phyloP scores from a whole-genome alignment of 345 rosid genomes.

The Hibiscus trionum region DNA sequence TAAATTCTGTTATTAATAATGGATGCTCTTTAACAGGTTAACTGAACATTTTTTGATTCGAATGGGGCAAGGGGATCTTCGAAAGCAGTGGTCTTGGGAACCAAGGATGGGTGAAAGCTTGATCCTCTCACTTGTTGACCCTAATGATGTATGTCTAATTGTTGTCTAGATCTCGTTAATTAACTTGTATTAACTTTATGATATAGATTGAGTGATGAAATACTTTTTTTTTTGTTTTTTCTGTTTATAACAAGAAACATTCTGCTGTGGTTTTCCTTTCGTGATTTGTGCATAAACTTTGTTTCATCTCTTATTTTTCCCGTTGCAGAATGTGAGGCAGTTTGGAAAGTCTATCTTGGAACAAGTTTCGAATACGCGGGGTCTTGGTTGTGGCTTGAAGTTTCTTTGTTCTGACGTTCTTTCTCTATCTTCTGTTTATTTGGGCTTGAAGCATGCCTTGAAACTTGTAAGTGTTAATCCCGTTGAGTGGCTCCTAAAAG shows the following conservation, averaged over 20 bases:
- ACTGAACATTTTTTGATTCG: constrained; percentile 62
- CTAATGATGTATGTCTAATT: constrained; percentile 66
- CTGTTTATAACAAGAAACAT: background rate
- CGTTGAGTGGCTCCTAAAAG: constrained; percentile 12
- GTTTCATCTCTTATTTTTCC: constrained; percentile 15
- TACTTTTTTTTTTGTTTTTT: constrained; percentile 3
- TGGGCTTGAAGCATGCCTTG: constrained; percentile 74
- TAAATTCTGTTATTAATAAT: background rate
- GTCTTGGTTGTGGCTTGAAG: constrained; percentile 77
- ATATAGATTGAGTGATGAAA: constrained; percentile 11
- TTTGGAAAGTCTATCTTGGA: constrained; percentile 82
- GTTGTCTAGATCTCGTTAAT: background rate
- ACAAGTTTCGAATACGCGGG: constrained; percentile 71
- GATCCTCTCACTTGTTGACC: constrained; percentile 80
- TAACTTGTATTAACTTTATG: background rate
- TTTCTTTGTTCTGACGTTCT: constrained; percentile 64
- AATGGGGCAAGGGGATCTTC: constrained; percentile 53
- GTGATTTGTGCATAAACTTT: background rate
- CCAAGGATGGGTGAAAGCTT: constrained; percentile 80
- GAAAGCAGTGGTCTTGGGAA: constrained; percentile 89
- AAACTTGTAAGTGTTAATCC: constrained; percentile 49
- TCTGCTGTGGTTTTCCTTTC: background rate
- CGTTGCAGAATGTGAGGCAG: constrained; percentile 73
- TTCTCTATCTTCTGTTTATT: constrained; percentile 49
- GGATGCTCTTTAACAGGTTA: constrained; percentile 48